Conservation (phyloP, 108 stramenopile species). For the Cylindrotheca fusiformis region DNA sequence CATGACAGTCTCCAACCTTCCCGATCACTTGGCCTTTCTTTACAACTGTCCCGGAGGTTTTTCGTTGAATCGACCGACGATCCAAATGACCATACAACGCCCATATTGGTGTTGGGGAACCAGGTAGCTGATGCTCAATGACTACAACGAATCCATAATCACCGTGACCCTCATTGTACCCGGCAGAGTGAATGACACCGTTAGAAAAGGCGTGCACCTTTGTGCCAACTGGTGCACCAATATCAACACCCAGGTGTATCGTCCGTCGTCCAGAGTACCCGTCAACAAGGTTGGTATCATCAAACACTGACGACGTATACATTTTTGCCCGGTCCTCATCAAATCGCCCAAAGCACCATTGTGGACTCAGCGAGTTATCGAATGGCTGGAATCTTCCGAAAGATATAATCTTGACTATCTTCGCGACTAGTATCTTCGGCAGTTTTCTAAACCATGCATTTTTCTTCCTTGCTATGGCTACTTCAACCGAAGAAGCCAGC, state of each 20-base stretch:
- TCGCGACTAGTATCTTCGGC: too few species aligned
- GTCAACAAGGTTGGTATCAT: slow-evolving; percentile 39
- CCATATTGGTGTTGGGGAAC: slow-evolving; percentile 31
- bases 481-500: too few species aligned
- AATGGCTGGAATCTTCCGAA: too few species aligned
- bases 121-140: slow-evolving; percentile 55
- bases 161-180: slow-evolving; percentile 74
- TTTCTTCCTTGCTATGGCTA: too few species aligned
- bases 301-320: slow-evolving; percentile 64
- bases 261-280: slow-evolving; percentile 55
- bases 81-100: slow-evolving; percentile 83
- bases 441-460: too few species aligned
- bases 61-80: slow-evolving; percentile 21
- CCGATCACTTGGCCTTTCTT: slow-evolving; percentile 56
- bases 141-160: slow-evolving; percentile 86
- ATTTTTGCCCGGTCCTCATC: slow-evolving; percentile 68
- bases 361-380: neutral
- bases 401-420: too few species aligned
- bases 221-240: slow-evolving; percentile 72
- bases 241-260: slow-evolving; percentile 77
- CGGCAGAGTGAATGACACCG: slow-evolving; percentile 69
- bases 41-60: slow-evolving; percentile 25
- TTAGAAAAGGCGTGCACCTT: slow-evolving; percentile 66
- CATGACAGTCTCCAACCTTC: slow-evolving; percentile 60
- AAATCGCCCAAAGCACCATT: slow-evolving; percentile 57